Evolutionary conservation across 495 filamentous ascomycete species (phyloP), one percentile per base, ranked within the genome.

Genomic region (Immersiella caudata): DNA sequence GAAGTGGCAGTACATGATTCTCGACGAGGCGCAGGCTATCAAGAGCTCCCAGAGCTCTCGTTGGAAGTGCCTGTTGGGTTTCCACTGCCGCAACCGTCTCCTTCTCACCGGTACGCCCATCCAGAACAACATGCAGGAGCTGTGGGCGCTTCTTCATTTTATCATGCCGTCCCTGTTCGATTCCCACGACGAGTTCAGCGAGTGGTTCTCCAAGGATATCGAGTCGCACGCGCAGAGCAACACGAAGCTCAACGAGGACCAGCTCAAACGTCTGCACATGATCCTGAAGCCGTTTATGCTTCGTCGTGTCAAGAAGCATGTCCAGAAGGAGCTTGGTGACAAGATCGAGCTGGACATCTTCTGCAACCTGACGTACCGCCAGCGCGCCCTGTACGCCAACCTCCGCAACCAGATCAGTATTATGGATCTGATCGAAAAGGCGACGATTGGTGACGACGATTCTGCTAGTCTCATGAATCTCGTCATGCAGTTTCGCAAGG

Each of bases 151-250:
- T 67, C 82, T 99, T 40, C 95, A 99, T 84, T 99, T 99, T 78
- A 99, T 99, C 82, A 99, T 99, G 95, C 95, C 95, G 14, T 96
- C 91, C 49, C 82, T 99, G 24, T 99, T 99, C 79, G 95, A 99
- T 75, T 97, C 93, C 2, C 95, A 99, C 76, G 95, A 99, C 75
- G 95, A 99, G 76, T 99, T 99, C 78, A 97, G 93, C 81, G 95
- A 99, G 74, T 99, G 95, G 95, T 99, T 99, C 80, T 98, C 96
- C 35, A 98, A 98, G 77, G 95, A 99, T 72, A 99, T 99, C 71
- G 95, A 99, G 78, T 97, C 93, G 29, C 95, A 99, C 71, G 96
- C 95, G 11, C 94, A 97, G 78, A 97, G 92, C 79, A 98, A 99
- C 78, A 98, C 95, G 33, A 97, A 98, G 76, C 88, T 99, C 49